Evolutionary conservation across 768 basidiomycete species (phyloP).

Genomic region (Lactifluus hygrophoroides): DNA sequence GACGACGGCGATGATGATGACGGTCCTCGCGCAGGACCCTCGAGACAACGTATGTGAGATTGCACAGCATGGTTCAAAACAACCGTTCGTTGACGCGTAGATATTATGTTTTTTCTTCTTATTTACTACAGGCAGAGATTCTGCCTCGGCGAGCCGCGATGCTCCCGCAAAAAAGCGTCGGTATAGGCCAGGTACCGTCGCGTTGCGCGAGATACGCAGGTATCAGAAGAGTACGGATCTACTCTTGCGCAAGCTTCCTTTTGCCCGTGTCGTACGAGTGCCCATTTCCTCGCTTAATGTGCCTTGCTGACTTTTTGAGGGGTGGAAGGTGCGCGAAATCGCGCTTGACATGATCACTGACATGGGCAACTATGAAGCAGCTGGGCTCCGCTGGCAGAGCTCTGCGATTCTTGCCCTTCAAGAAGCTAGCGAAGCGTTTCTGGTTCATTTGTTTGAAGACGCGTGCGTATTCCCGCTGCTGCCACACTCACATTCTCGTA

Average conservation of each 20-base stretch:
- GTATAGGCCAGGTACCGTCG: constrained; percentile 87
- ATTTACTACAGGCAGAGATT: not conserved
- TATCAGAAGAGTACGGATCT: constrained; percentile 93
- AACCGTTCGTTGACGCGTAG: not conserved
- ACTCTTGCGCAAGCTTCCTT: constrained; percentile 79
- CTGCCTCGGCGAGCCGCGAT: constrained; percentile 32
- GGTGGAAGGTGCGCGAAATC: constrained; percentile 82
- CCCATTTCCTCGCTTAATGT: constrained; percentile 17
- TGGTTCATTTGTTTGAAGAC: constrained; percentile 97
- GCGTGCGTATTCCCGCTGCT: constrained; percentile 59
- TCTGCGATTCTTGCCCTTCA: constrained; percentile 91
- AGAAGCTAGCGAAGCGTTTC: constrained; percentile 91
- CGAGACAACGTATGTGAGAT: constrained; percentile 9
- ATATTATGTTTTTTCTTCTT: not conserved
- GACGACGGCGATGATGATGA: not conserved
- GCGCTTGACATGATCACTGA: constrained; percentile 85
- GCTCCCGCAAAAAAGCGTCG: constrained; percentile 32
- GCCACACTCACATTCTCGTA: not conserved
- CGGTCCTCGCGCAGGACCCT: constrained; percentile 10
- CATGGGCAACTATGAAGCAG: constrained; percentile 48
- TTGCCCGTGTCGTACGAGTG: constrained; percentile 73
- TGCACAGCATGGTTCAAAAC: too few relatives aligned
- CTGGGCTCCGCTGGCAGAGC: constrained; percentile 85
- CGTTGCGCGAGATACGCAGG: constrained; percentile 85
- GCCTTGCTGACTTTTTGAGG: not conserved